phyloP scores from a whole-genome alignment of 1,284 basidiomycete species.

The Austroboletus olivaceoglutinosus region DNA sequence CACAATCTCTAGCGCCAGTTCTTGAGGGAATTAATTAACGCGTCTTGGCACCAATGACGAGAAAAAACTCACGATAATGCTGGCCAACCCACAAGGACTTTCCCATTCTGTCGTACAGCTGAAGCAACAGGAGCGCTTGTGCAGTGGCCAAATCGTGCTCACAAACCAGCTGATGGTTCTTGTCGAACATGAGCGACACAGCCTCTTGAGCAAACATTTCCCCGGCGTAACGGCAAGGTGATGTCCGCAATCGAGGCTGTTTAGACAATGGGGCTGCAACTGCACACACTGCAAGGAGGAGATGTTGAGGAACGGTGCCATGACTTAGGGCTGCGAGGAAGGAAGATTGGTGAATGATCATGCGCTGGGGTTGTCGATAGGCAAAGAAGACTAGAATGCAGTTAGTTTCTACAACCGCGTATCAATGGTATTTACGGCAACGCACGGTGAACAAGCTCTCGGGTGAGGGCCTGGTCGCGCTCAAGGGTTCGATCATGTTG shows the following conservation, averaged over 20 bases:
- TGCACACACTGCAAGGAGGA: slow-evolving; percentile 70
- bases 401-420: slow-evolving; percentile 8
- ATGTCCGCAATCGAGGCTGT: slow-evolving; percentile 57
- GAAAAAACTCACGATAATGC: slow-evolving; percentile 26
- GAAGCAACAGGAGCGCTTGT: slow-evolving; percentile 69
- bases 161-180: slow-evolving; percentile 51
- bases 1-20: slow-evolving; percentile 63
- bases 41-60: slow-evolving; percentile 4
- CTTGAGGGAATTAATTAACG: slow-evolving; percentile 37
- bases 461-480: slow-evolving; percentile 61
- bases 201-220: slow-evolving; percentile 67
- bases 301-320: slow-evolving; percentile 62
- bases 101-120: slow-evolving; percentile 62
- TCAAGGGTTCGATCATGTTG: slow-evolving; percentile 38
- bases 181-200: slow-evolving; percentile 66
- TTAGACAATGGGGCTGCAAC: slow-evolving; percentile 71
- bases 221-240: slow-evolving; percentile 63
- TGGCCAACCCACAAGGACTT: slow-evolving; percentile 37
- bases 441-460: slow-evolving; percentile 74
- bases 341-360: slow-evolving; percentile 72
- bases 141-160: slow-evolving; percentile 59
- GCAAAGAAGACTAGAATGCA: slow-evolving; percentile 66
- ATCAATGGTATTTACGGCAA: slow-evolving; percentile 8
- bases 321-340: slow-evolving; percentile 64
- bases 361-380: slow-evolving; percentile 70